Evolutionary conservation across 345 rosid genomes (phyloP).

Genomic region (Acer yangbiense): DNA sequence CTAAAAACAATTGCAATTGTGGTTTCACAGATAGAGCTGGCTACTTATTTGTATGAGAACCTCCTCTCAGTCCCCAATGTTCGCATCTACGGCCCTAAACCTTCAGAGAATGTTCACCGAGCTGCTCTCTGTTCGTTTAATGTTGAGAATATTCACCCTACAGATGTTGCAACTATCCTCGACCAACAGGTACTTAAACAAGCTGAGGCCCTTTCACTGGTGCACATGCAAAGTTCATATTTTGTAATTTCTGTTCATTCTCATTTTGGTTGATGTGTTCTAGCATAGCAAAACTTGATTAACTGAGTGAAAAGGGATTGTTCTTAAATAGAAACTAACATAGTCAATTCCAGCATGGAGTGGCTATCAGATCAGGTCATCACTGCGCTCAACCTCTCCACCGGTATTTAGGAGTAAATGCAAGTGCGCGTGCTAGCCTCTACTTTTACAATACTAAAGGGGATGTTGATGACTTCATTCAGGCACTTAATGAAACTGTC

Average conservation of each 20-base stretch:
- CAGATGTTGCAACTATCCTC: conserved; percentile 88
- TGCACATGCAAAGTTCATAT: not conserved
- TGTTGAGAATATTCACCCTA: conserved; percentile 76
- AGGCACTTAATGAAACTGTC: conserved; percentile 69
- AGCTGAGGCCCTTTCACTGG: not conserved
- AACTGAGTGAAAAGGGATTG: not conserved
- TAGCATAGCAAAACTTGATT: not conserved
- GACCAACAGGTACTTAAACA: conserved; percentile 82
- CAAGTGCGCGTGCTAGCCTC: conserved; percentile 96
- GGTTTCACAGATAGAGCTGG: conserved; percentile 60
- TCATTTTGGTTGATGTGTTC: not conserved
- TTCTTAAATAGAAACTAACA: conserved; percentile 15
- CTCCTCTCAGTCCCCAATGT: conserved; percentile 58
- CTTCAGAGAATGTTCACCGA: conserved; percentile 56
- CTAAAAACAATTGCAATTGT: not conserved
- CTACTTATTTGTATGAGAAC: conserved; percentile 67
- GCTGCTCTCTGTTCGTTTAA: conserved; percentile 93
- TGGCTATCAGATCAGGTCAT: conserved; percentile 96
- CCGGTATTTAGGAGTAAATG: conserved; percentile 70
- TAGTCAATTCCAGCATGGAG: conserved; percentile 75
- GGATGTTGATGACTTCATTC: conserved; percentile 74
- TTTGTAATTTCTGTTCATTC: not conserved
- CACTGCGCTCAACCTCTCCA: conserved; percentile 98
- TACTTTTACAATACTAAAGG: conserved; percentile 90
- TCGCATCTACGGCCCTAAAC: conserved; percentile 85